Evolutionary conservation across 2,329 filamentous ascomycete genomes (phyloP).

Genomic region (Fusarium setosum): DNA sequence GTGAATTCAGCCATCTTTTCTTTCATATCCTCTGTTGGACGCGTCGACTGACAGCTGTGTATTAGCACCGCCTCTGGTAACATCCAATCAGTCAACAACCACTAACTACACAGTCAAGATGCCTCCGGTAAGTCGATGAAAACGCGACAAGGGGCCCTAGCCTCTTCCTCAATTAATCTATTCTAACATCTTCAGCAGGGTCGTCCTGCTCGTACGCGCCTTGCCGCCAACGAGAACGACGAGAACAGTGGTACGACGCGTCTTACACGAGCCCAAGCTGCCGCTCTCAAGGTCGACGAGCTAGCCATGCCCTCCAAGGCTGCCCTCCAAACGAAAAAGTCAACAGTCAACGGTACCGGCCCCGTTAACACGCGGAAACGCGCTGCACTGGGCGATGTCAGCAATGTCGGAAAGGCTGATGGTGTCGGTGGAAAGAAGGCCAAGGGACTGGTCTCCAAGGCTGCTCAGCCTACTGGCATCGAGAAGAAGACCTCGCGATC

Average conservation of each 20-base stretch:
- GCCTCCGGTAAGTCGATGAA: constrained; percentile 48
- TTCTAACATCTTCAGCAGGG: constrained; percentile 56
- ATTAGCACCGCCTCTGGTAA: constrained; percentile 33
- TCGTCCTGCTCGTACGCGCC: constrained; percentile 78
- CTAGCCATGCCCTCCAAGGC: constrained; percentile 67
- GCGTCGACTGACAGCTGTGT: constrained; percentile 39
- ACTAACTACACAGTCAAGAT: constrained; percentile 46
- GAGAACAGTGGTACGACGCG: constrained; percentile 86
- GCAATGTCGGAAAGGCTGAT: constrained; percentile 89
- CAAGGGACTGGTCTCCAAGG: constrained; percentile 80
- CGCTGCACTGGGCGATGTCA: constrained; percentile 90
- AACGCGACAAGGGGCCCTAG: constrained; percentile 26
- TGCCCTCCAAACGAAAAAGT: constrained; percentile 77
- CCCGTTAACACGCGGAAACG: constrained; percentile 74
- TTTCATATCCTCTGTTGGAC: constrained; percentile 26
- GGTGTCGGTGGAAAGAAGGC: constrained; percentile 80
- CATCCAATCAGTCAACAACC: constrained; percentile 35
- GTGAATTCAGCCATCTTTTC: constrained; percentile 21
- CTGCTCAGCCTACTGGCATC: constrained; percentile 82
- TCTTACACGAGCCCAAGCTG: constrained; percentile 92
- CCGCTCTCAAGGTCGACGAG: constrained; percentile 76
- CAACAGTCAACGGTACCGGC: constrained; percentile 61
- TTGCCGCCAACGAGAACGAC: constrained; percentile 91
- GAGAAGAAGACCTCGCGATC: constrained; percentile 74
- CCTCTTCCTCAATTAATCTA: not conserved